Base-by-base conservation (phyloP, 169 alveolate genomes). In the Cryptosporidium viatorum region DNA sequence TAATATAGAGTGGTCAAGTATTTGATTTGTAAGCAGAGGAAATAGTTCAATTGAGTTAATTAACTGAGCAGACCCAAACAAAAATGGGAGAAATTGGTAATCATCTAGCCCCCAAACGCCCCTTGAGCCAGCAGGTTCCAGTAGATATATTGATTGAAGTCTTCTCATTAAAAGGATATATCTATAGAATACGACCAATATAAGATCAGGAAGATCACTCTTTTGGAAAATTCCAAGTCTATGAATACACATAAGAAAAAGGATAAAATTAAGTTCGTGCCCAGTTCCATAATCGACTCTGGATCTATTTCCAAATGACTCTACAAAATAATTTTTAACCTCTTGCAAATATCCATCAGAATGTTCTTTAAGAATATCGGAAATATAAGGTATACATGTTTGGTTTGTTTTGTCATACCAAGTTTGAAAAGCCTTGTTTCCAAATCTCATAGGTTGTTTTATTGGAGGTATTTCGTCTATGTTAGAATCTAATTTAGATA, bases 61-160 rank as follows among this genome's bases (percentile, higher is more conserved):
- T 23, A 98, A 96, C 91, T 98, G 98, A n/a, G 98, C 96, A 18
- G 99, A 97, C 10, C 99, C 99, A 73, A 98, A 95, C 10, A 97
- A 86, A 92, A 97, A 97, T 1, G 99, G 98, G 33, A 98, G 94
- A 92, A 97, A 97, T 70, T 98, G 99, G 92, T 97, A 98, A 80
- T 99, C 99, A 93, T 99, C 99, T 39, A 99, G 93, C 10, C 99
- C 99, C 99, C 99, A 99, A 45, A 98, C 99, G 6, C 99, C 99
- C 85, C 98, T 98, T 35, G 99, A 96, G 8, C 99, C 99, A 0
- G 99, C 99, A 3, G 99, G 99, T 91, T 99, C 99, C 35, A 99
- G 96, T 69, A 95, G 95, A 92, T 98, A 99, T 52, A 95, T 91
- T 50, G 94, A 94, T 91, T 98, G 97, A 33, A 98, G 93, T 85